Evolutionary conservation across 2,329 filamentous ascomycete genomes (phyloP), one percentile per base, ranked within the genome.

Genomic region (Shiraia sp.): DNA sequence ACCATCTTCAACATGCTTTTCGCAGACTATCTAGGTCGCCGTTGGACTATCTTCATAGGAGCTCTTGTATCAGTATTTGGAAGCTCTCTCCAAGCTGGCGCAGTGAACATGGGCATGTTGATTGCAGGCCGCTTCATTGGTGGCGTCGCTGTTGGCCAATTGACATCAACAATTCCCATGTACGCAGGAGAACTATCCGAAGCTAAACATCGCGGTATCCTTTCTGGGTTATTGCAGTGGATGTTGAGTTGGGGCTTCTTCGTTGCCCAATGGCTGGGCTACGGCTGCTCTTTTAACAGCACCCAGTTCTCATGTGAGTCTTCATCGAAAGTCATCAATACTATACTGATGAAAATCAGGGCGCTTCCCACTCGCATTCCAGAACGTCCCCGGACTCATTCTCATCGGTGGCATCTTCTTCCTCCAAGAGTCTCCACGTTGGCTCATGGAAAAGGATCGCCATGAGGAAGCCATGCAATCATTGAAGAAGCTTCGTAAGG

Each of bases 361-460:
- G 57, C 59, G 69, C 6, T 72, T 73, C 28, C 71, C 72, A 1
- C 66, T 74, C 22, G 69, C 70, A 2, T 71, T 75, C 45, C 71
- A 74, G 52, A 68, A 66, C 3, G 49, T 76, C 6, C 75, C 75
- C 2, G 48, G 49, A 22, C 30, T 58, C 3, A 40, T 80, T 4
- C 71, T 79, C 23, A 66, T 76, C 42, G 41, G 68, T 23, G 59
- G 74, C 1, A 69, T 78, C 10, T 76, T 74, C 43, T 73, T 81
- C 45, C 68, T 83, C 1, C 80, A 81, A 0, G 81, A 85, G 53
- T 82, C 79, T 1, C 82, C 82, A 2, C 70, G 81, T 42, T 84
- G 80, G 80, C 68, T 83, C 8, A 75, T 81, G 39, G 73, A 74
- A 42, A 74, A 79, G 31, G 77, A 79, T 28, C 74, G 76, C 4